A percentile compares a stretch with the other conserved stretches of the same genome.
Evolutionary conservation across 345 rosid species (phyloP).

Genomic region (Leavenworthia alabamica): DNA sequence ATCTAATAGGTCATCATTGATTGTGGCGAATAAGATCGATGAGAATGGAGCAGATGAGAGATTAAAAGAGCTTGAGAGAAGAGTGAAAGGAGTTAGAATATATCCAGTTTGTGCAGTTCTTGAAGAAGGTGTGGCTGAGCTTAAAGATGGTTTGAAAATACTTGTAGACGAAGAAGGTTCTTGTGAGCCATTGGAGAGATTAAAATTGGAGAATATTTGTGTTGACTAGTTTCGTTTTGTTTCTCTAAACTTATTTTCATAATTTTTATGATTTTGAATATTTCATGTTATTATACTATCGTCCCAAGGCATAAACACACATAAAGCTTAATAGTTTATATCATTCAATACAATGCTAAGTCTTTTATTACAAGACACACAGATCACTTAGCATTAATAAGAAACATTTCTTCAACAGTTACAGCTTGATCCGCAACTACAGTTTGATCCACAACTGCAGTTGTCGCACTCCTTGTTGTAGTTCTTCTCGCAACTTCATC

Average conservation of each 20-base stretch:
- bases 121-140: slow-evolving; percentile 76
- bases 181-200: slow-evolving; percentile 33
- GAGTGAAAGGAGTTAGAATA: slow-evolving; percentile 56
- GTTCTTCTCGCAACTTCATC: slow-evolving; percentile 35
- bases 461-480: slow-evolving; percentile 27
- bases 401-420: slow-evolving; percentile 29
- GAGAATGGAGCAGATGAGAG: slow-evolving; percentile 65
- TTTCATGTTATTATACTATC: background rate
- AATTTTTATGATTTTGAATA: background rate
- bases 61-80: slow-evolving; percentile 51
- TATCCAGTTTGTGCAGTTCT: slow-evolving; percentile 74
- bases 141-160: slow-evolving; percentile 68
- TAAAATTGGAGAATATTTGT: slow-evolving; percentile 42
- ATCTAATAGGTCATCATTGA: slow-evolving; percentile 61
- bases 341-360: background rate
- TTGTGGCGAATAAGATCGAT: slow-evolving; percentile 83
- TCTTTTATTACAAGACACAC: slow-evolving; percentile 18
- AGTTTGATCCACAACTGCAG: slow-evolving; percentile 72
- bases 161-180: slow-evolving; percentile 39
- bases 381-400: slow-evolving; percentile 5
- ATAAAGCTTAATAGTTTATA: background rate
- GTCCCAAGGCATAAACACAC: background rate
- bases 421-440: slow-evolving; percentile 48
- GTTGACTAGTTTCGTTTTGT: slow-evolving; percentile 31
- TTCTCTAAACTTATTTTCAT: background rate